Percentiles rank a stretch among this genome's conserved stretches.
Evolutionary conservation across 225 moss, liverwort and hornwort species (phyloP).

Genomic region (Physcomitrium patens): DNA sequence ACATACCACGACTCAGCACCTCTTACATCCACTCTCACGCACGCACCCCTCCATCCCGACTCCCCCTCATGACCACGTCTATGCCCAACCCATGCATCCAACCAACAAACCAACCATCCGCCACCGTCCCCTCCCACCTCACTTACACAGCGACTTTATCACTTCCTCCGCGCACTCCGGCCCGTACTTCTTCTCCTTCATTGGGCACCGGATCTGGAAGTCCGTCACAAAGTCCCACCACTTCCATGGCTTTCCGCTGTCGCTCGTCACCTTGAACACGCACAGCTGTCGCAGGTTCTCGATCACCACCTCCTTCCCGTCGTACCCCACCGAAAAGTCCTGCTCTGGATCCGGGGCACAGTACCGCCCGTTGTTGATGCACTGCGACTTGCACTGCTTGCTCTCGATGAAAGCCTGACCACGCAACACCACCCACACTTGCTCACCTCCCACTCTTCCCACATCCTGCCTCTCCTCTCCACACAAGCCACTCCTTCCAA

Average conservation of each 20-base stretch:
- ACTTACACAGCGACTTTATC: conserved; percentile 54
- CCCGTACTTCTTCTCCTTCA: conserved; percentile 78
- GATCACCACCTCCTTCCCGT: conserved; percentile 75
- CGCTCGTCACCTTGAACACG: conserved; percentile 60
- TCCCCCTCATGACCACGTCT: too few relatives aligned
- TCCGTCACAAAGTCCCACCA: conserved; percentile 96
- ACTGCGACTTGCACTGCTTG: conserved; percentile 82
- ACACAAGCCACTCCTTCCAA: too few relatives aligned
- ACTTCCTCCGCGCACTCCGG: conserved; percentile 64
- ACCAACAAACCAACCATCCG: neutral
- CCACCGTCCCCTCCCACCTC: rapidly evolving
- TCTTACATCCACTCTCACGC: neutral
- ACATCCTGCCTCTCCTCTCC: too few relatives aligned
- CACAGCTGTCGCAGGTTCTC: conserved; percentile 86
- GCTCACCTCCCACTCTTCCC: neutral
- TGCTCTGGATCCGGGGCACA: conserved; percentile 85
- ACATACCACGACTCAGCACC: neutral
- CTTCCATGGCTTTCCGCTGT: conserved; percentile 57
- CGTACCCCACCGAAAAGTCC: conserved; percentile 72
- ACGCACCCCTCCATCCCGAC: rapidly evolving
- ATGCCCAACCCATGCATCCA: too few relatives aligned
- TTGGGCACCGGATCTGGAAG: conserved; percentile 82
- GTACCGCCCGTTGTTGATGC: conserved; percentile 83
- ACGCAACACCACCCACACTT: neutral
- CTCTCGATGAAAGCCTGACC: conserved; percentile 48